Conservation (phyloP, 177 flowering plant species). For the Telopea speciosissima region DNA sequence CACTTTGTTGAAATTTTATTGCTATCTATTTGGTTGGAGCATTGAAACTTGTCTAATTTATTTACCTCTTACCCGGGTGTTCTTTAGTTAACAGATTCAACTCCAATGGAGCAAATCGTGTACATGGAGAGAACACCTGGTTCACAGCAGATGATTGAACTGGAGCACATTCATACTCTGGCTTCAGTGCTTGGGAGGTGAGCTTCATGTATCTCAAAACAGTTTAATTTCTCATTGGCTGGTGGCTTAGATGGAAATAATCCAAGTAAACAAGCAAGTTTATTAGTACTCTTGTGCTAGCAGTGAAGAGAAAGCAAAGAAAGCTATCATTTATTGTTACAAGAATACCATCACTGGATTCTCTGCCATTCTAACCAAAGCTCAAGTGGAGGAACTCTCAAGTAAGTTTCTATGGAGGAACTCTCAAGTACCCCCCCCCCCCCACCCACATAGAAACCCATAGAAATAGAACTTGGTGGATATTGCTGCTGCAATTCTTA, state of each 20-base stretch:
- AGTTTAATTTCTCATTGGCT: background rate
- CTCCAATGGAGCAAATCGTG: conserved; percentile 1
- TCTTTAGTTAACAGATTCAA: background rate
- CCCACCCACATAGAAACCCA: too few relatives aligned
- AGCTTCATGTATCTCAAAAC: background rate
- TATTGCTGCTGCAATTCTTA: background rate
- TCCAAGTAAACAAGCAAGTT: background rate
- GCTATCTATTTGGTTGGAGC: too few relatives aligned
- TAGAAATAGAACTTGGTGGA: background rate
- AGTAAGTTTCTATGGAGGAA: background rate
- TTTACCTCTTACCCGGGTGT: background rate
- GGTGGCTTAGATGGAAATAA: background rate
- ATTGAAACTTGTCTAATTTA: background rate
- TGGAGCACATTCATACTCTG: background rate
- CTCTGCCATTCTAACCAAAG: background rate
- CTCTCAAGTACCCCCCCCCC: too few relatives aligned
- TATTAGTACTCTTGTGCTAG: background rate
- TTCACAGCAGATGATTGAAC: background rate
- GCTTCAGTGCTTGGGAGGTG: conserved; percentile 2
- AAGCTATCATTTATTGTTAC: background rate
- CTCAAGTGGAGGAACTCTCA: background rate
- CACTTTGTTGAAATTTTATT: background rate
- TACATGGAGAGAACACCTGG: background rate
- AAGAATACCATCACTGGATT: background rate
- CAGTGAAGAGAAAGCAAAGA: background rate